These are phyloP conservation scores for Leccinum insolens DNA, from an alignment of 1,284 basidiomycete species.

Conservation along the genomic window DNA sequence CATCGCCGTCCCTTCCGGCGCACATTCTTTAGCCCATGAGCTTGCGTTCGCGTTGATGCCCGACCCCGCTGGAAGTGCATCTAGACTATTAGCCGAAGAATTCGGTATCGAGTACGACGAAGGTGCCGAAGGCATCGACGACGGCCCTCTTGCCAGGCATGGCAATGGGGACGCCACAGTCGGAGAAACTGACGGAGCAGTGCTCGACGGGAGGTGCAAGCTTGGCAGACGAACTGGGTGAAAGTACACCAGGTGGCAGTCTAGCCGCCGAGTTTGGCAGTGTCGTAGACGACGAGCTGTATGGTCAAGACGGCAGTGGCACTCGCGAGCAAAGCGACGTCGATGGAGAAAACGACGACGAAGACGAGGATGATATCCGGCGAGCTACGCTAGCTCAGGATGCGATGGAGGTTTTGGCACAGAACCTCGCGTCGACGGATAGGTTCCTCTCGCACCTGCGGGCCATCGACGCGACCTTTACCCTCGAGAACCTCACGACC, in stretches of 20 bases:
- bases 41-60: conserved; percentile 82
- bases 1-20: conserved; percentile 33
- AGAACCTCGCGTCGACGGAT: conserved; percentile 76
- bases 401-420: conserved; percentile 69
- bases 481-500: conserved; percentile 71
- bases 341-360: conserved; percentile 28
- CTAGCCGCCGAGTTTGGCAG: conserved; percentile 32
- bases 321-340: conserved; percentile 14
- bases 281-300: conserved; percentile 21
- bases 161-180: conserved; percentile 13
- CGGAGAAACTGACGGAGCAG: conserved; percentile 23
- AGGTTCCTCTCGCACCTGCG: conserved; percentile 73
- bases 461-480: conserved; percentile 59
- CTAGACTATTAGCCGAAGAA: conserved; percentile 77
- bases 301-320: conserved; percentile 10
- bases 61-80: conserved; percentile 66
- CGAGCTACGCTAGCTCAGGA: conserved; percentile 50
- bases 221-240: conserved; percentile 31
- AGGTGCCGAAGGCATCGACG: conserved; percentile 77
- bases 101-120: conserved; percentile 86
- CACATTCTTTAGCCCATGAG: conserved; percentile 78
- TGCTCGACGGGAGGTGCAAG: conserved; percentile 21
- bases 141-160: conserved; percentile 23
- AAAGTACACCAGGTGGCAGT: conserved; percentile 23
- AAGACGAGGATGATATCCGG: conserved; percentile 31